Percentiles rank a stretch among this genome's conserved stretches.
Evolutionary conservation across 495 filamentous ascomycete species (phyloP).

Genomic region (Aspergillus ellipticus): DNA sequence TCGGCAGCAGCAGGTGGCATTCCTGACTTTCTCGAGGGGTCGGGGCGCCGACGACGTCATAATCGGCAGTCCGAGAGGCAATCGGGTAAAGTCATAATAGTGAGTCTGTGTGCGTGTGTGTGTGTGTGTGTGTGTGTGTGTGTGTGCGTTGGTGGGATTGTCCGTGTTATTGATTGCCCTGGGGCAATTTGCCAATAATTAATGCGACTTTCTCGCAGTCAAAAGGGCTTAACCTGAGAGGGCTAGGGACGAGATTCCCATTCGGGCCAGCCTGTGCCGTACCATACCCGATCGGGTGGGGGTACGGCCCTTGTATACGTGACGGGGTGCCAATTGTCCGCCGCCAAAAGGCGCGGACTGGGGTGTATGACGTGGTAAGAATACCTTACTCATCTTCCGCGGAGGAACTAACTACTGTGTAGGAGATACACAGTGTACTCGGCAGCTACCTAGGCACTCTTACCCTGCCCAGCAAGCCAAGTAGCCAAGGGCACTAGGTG

Average conservation of each 20-base stretch:
- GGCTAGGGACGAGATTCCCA: constrained; percentile 2
- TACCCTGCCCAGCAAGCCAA: no score
- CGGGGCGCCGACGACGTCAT: neutral
- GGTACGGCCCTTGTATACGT: neutral
- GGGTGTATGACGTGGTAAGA: neutral
- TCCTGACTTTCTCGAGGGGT: neutral
- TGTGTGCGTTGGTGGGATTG: neutral
- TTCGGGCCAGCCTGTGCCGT: neutral
- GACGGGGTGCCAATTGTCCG: neutral
- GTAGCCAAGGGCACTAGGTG: neutral
- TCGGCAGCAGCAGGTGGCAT: constrained; percentile 1
- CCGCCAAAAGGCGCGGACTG: neutral
- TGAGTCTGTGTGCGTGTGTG: no score
- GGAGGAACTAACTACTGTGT: no score
- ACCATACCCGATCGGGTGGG: neutral
- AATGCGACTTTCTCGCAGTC: constrained; percentile 6
- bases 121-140: no score
- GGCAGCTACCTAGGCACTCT: no score
- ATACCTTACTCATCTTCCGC: no score
- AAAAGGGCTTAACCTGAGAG: neutral
- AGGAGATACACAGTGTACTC: no score
- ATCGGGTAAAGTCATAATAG: neutral
- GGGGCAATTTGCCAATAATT: constrained; percentile 6
- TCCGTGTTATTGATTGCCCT: constrained; percentile 1
- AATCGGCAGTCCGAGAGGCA: neutral